Base-by-base conservation (phyloP, 2,329 filamentous ascomycete genomes). In the Fusarium sp. region DNA sequence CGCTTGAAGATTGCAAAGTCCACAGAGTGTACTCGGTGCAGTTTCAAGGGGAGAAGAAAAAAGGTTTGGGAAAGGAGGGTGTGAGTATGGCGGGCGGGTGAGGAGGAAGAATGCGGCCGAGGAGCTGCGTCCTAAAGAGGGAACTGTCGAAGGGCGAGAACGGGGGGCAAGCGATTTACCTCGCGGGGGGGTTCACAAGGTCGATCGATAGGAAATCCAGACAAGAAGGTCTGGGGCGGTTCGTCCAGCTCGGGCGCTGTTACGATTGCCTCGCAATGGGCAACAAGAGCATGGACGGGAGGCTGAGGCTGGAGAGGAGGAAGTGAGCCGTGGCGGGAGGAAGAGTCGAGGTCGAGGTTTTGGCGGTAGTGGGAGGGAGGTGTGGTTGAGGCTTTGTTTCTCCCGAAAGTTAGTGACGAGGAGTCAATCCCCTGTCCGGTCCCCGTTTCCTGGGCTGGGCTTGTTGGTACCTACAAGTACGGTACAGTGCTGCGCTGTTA, bases 311-410 rank as follows among this genome's bases (percentile, higher is more conserved):
- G 43, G 23, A 48, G 72, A 72, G 71, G 73, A 75, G 73, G 64
- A 68, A 68, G 76, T 71, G 74, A 71, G 73, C 76, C 72, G 73
- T 66, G 74, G 70, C 71, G 73, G 69, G 76, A 79, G 76, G 79
- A 78, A 78, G 77, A 80, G 72, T 73, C 72, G 69, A 74, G 67
- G 68, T 70, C 68, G 71, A 80, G 75, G 79, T 73, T 76, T 77
- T 75, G 75, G 73, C 71, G 68, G 76, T 75, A 76, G 79, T 58
- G 32, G 64, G 45, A 79, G 59, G 59, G 54, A 81, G 73, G 81
- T 80, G 79, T 79, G 76, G 76, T 79, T 83, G 83, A 85, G 82
- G 83, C 83, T 84, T 84, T 82, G 83, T 82, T 84, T 84, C 80
- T 76, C 73, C 56, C 35, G 35, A 68, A 60, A 67, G 68, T 70